phyloP scores from a whole-genome alignment of 2,329 filamentous ascomycete genomes.

The Cytospora schulzeri region DNA sequence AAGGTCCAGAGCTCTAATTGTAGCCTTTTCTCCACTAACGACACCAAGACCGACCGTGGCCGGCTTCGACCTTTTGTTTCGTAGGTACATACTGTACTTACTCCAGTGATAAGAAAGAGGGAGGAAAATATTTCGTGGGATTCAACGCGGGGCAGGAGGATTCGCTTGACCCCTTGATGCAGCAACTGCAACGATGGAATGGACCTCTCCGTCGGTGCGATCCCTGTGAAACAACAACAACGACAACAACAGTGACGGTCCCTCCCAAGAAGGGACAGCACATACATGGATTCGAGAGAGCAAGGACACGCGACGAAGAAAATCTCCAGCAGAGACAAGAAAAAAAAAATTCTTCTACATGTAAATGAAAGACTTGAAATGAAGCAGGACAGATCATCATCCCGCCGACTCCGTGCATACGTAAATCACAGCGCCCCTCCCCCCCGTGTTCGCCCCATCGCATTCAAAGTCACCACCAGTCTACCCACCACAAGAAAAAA shows the following conservation, averaged over 20 bases:
- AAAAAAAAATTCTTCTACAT: slow-evolving; percentile 1
- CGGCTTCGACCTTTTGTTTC: background rate
- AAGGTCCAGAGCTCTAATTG: background rate
- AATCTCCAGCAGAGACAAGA: background rate
- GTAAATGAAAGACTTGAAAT: slow-evolving; percentile 18
- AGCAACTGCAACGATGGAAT: background rate
- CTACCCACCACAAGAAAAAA: slow-evolving; percentile 13
- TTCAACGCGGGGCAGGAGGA: background rate
- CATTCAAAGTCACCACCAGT: slow-evolving; percentile 17
- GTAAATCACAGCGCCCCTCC: background rate
- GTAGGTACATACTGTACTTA: background rate
- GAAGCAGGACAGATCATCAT: slow-evolving; percentile 15
- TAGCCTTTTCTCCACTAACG: background rate
- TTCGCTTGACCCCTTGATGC: background rate
- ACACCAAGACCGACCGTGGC: background rate
- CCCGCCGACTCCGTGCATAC: slow-evolving; percentile 18
- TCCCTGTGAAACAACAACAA: background rate
- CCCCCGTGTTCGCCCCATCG: slow-evolving; percentile 11
- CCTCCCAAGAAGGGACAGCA: background rate
- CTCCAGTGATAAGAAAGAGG: background rate
- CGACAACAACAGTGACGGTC: background rate
- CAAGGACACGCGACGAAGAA: slow-evolving; percentile 3
- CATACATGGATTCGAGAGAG: background rate
- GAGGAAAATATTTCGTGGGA: background rate
- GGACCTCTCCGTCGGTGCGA: background rate